phyloP scores from a whole-genome alignment of 1,284 basidiomycete genomes.

The Apiotrichum akiyoshidainum region DNA sequence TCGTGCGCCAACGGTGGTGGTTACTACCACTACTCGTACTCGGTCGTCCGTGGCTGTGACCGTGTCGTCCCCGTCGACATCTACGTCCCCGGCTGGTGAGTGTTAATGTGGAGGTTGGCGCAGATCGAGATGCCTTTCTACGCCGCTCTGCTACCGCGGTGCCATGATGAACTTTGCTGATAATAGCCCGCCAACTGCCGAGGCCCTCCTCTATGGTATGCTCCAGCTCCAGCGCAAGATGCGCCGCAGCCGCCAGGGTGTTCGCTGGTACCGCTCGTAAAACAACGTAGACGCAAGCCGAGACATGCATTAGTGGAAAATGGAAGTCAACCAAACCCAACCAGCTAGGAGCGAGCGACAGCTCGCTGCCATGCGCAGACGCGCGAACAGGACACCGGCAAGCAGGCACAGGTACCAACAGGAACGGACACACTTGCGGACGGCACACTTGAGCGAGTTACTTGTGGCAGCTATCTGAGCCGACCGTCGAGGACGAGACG shows the following conservation, averaged over 20 bases:
- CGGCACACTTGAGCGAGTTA: no score
- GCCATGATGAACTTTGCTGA: no score
- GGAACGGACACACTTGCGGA: no score
- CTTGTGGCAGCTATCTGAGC: no score
- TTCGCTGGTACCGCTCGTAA: constrained; percentile 70
- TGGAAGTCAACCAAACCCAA: background rate
- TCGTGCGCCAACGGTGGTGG: constrained; percentile 98
- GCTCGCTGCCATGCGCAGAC: no score
- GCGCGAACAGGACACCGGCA: no score
- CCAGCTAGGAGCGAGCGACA: no score
- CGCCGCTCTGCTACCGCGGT: no score
- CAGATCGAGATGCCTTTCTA: no score
- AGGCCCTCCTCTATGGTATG: constrained; percentile 91
- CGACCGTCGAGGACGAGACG: no score
- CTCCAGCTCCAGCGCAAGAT: constrained; percentile 97
- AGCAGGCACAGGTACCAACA: no score
- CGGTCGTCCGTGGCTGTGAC: constrained; percentile 98
- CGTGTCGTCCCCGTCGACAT: constrained; percentile 98
- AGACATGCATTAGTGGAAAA: constrained; percentile 12
- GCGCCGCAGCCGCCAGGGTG: constrained; percentile 81
- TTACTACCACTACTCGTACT: constrained; percentile 97
- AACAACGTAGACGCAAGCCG: background rate
- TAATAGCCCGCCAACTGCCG: constrained; percentile 63
- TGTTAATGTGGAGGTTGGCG: constrained; percentile 31
- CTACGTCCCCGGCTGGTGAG: constrained; percentile 92